Evolutionary conservation across 768 basidiomycete species (phyloP), one percentile per base, ranked within the genome.

Genomic region (Neoboletus brunneissimus): DNA sequence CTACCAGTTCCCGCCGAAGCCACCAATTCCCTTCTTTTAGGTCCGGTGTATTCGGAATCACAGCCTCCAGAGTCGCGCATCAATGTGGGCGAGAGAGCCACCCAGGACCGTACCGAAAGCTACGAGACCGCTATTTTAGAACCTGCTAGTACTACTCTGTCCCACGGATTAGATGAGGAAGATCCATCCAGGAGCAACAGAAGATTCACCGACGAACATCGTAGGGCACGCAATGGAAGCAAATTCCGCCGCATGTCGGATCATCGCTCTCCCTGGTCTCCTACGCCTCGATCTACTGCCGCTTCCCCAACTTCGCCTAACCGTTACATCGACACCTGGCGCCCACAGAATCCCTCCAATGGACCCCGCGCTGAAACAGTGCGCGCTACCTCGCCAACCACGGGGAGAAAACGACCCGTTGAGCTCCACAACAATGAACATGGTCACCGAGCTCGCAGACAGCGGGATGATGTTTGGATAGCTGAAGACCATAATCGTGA

Each of bases 391-490:
- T 59, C 64, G 3, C 64, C 67, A 4, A 51, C 23, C 11, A 23
- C 32, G 2, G 60, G 61, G 34, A 67, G 41, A 40, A 71, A 71
- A 45, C 59, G 71, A 37, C 52, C 61, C 32, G 45, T 37, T 6
- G 69, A 72, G 35, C 53, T 46, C 13, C 42, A 31, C 32, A 60
- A 71, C n/a, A 58, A 56, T 51, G 66, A 72, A 10, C 32, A 62
- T 31, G 45, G 41, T 40, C 59, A 48, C 42, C 60, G 67, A 51
- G 57, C 44, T 1, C 69, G 71, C 22, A 71, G 61, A 48, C 63
- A 54, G 15, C 67, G 71, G 35, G 55, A 27, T 31, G 60, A 69
- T 58, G 29, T 12, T 29, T 63, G 67, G 70, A 27, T 32, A 5
- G 50, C 64, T 31, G 51, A 48, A 46, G 60, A 61, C 45, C 34